Conservation (phyloP, 192 early-diverging fungal species). For the Coemansia sp. region DNA sequence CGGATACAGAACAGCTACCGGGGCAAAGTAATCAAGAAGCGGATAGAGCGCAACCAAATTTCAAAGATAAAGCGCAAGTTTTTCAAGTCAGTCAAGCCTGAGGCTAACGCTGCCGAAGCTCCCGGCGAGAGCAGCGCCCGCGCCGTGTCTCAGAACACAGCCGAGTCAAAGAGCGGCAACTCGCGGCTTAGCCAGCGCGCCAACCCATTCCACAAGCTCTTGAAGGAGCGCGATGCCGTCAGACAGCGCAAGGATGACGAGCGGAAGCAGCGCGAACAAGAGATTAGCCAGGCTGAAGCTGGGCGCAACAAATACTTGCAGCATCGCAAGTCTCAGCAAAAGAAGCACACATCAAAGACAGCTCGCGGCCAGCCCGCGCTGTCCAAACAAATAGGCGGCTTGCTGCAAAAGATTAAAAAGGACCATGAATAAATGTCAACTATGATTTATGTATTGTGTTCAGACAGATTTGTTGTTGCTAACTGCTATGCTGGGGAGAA, state of each 20-base stretch:
- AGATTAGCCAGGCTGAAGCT: slow-evolving; percentile 14
- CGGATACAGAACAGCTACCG: slow-evolving; percentile 28
- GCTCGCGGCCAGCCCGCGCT: slow-evolving; percentile 38
- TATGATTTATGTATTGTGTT: neutral
- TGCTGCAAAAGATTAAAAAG: slow-evolving; percentile 34
- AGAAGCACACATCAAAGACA: slow-evolving; percentile 26
- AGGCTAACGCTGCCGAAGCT: neutral
- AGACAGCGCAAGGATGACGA: slow-evolving; percentile 15
- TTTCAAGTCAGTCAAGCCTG: slow-evolving; percentile 33
- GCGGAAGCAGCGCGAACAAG: slow-evolving; percentile 8
- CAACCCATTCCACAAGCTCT: slow-evolving; percentile 35
- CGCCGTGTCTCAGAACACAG: too few species aligned
- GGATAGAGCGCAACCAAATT: slow-evolving; percentile 42
- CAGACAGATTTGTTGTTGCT: too few species aligned
- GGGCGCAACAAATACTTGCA: slow-evolving; percentile 20
- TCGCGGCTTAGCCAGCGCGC: slow-evolving; percentile 15
- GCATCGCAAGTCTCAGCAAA: slow-evolving; percentile 29
- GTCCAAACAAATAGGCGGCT: slow-evolving; percentile 27
- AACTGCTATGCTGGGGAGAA: neutral
- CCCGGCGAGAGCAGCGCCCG: neutral
- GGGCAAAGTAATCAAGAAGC: slow-evolving; percentile 38
- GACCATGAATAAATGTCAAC: neutral
- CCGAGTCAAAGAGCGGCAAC: too few species aligned
- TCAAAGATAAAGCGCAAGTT: slow-evolving; percentile 42
- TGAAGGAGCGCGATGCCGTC: slow-evolving; percentile 21